Percentiles rank a stretch among this genome's conserved stretches.
These are phyloP conservation scores for Candida tibetensis DNA, from an alignment of 805 yeast genomes.

Conservation along the genomic window DNA sequence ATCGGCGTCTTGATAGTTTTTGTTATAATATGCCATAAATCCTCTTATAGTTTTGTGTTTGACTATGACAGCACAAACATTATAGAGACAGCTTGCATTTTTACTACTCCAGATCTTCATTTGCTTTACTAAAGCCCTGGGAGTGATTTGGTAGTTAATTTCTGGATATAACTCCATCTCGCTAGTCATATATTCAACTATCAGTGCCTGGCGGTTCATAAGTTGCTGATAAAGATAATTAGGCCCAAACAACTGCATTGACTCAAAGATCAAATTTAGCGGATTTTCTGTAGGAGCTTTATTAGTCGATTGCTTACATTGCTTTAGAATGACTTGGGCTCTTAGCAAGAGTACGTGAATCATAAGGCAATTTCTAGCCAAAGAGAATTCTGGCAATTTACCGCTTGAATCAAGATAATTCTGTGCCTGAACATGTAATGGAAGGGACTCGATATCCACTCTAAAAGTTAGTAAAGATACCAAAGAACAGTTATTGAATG, in stretches of 20 bases:
- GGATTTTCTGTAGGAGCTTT: not conserved
- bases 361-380: conserved; percentile 16
- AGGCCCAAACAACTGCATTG: conserved; percentile 15
- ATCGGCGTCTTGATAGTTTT: conserved; percentile 16
- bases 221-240: conserved; percentile 12
- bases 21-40: conserved; percentile 12
- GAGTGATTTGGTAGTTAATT: conserved; percentile 13
- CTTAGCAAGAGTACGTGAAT: not conserved
- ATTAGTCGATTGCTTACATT: not conserved
- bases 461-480: too few species aligned
- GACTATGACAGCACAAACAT: conserved; percentile 8
- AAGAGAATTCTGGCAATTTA: conserved; percentile 15
- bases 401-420: conserved; percentile 14
- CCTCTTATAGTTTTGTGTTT: conserved; percentile 20
- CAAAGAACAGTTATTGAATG: not conserved
- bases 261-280: conserved; percentile 9
- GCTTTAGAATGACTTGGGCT: not conserved
- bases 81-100: conserved; percentile 1
- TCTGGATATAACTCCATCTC: conserved; percentile 15
- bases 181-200: conserved; percentile 8
- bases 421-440: conserved; percentile 23
- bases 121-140: conserved; percentile 9
- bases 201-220: conserved; percentile 1
- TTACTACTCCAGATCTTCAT: conserved; percentile 7
- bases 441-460: not conserved